These are phyloP conservation scores for Zangia roseola DNA, from an alignment of 768 basidiomycete genomes.

Conservation along the genomic window DNA sequence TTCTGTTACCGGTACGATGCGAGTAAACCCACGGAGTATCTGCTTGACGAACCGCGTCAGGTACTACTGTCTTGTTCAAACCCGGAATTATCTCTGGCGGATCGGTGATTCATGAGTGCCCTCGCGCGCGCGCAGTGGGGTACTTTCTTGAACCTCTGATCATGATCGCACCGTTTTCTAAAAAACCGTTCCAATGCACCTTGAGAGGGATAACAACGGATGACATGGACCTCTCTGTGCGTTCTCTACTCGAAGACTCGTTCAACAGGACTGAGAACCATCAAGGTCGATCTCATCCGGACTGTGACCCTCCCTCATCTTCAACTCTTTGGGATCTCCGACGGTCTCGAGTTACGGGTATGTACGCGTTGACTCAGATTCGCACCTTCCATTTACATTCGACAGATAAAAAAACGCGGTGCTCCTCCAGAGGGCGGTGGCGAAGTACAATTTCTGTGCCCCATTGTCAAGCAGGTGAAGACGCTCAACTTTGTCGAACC, in stretches of 20 bases:
- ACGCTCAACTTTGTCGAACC: slow-evolving; percentile 90
- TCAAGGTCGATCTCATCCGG: slow-evolving; percentile 81
- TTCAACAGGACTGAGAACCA: slow-evolving; percentile 1
- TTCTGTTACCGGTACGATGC: slow-evolving; percentile 78
- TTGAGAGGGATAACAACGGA: slow-evolving; percentile 91
- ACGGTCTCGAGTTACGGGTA: slow-evolving; percentile 87
- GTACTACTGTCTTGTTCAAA: slow-evolving; percentile 88
- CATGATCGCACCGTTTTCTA: slow-evolving; percentile 90
- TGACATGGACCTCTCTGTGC: slow-evolving; percentile 85
- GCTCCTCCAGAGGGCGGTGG: slow-evolving; percentile 90
- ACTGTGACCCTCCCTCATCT: slow-evolving; percentile 91
- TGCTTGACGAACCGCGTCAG: slow-evolving; percentile 37
- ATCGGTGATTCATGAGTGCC: slow-evolving; percentile 78
- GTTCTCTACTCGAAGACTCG: slow-evolving; percentile 24
- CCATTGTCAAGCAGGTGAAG: slow-evolving; percentile 86
- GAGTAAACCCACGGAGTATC: not conserved
- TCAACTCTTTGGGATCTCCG: slow-evolving; percentile 85
- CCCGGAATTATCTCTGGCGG: slow-evolving; percentile 93
- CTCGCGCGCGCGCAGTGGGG: slow-evolving; percentile 83
- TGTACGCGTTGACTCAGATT: slow-evolving; percentile 12
- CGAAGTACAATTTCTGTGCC: slow-evolving; percentile 91
- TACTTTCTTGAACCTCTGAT: slow-evolving; percentile 92
- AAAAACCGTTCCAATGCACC: slow-evolving; percentile 79
- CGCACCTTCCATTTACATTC: not conserved
- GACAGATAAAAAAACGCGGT: slow-evolving; percentile 93